Evolutionary conservation across 1,284 basidiomycete species (phyloP).

Genomic region (Cutaneotrichosporon dermatis): DNA sequence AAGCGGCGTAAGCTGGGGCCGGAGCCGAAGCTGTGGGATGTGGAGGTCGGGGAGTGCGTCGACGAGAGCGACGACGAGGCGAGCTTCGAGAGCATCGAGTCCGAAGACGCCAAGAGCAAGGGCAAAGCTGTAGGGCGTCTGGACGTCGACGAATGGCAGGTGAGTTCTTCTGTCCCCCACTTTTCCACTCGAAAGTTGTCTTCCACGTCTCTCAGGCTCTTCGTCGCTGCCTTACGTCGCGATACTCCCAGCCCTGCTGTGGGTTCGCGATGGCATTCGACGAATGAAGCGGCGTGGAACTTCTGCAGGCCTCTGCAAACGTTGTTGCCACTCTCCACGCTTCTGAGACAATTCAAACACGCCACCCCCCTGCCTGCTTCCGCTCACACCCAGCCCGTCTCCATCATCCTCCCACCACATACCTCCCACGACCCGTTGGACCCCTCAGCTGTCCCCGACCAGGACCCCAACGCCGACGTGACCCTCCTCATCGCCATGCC

Average conservation of each 20-base stretch:
- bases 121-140: not conserved
- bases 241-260: no score
- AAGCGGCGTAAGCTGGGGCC: conserved; percentile 7
- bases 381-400: conserved; percentile 1
- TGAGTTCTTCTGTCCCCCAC: not conserved
- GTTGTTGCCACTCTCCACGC: no score
- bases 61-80: conserved; percentile 1
- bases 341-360: not conserved
- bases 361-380: not conserved
- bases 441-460: not conserved
- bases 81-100: not conserved
- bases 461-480: conserved; percentile 8
- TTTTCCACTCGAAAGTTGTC: no score
- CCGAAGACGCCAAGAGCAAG: not conserved
- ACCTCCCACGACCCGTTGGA: not conserved
- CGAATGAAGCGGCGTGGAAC: no score
- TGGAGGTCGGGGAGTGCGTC: conserved; percentile 2
- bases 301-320: no score
- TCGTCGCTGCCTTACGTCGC: no score
- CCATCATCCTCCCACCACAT: conserved; percentile 4
- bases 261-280: no score
- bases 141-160: conserved; percentile 5
- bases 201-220: no score
- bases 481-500: conserved; percentile 23
- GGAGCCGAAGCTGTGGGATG: conserved; percentile 14